These are phyloP conservation scores for Hordeum vulgare DNA, from an alignment of 176 grass and related monocot genomes.

Conservation along the genomic window MorexV3_pseudomolecules_assembly NC_058519.1:210353461-210353960, in stretches of 20 bases:
- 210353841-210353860: constrained; percentile 30
- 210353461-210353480: constrained; percentile 45
- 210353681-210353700: constrained; percentile 45
- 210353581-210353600: constrained; percentile 35
- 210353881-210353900: not conserved
- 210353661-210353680: constrained; percentile 28
- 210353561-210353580: constrained; percentile 41
- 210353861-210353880: not conserved
- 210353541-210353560: constrained; percentile 25
- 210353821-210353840: constrained; percentile 18
- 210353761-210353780: constrained; percentile 31
- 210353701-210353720: constrained; percentile 26
- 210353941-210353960: not conserved
- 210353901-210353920: no score
- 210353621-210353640: not conserved
- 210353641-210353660: not conserved
- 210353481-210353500: constrained; percentile 12
- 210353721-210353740: constrained; percentile 28
- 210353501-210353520: constrained; percentile 20
- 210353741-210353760: constrained; percentile 31
- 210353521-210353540: constrained; percentile 33
- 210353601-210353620: not conserved
- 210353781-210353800: constrained; percentile 54
- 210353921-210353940: no score
- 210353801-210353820: constrained; percentile 38